Base-by-base conservation (phyloP, 2,329 filamentous ascomycete genomes). In the Dactylonectria estremocensis region DNA sequence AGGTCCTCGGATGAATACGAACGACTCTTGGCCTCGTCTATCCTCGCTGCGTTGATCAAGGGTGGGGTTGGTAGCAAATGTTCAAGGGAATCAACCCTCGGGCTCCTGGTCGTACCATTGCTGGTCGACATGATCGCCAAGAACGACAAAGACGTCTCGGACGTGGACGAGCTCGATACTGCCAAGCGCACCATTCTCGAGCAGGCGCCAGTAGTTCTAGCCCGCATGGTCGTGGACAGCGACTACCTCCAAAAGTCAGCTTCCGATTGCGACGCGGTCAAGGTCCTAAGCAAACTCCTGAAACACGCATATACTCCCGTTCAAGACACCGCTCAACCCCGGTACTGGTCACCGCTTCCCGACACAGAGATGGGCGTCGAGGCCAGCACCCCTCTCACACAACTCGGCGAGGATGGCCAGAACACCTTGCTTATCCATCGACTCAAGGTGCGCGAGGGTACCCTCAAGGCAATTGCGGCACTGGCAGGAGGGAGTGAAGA, bases 401-500 rank as follows among this genome's bases (percentile, higher is more conserved):
- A 82, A 20, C 83, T 94, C 45, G 91, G 92, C 7, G 82, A 85
- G 11, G 81, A 83, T n/a, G 91, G 92, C 4, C 86, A 91, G 64
- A 85, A 90, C 28, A 86, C 89, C 2, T 79, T 81, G 74, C 87
- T 86, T 76, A 89, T 80, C 71, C 94, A 97, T 79, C 90, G 91
- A 24, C 91, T 95, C 80, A 91, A 87, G 72, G 88, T 95, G 71
- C 90, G 96, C 61, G 93, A 95, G 79, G 91, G 89, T 56, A 89
- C 91, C 1, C 82, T 98, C 18, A 91, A 91, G 75, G 95, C 94
- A 2, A 83, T 98, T 63, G 93, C 93, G n/a, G 92, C 94, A 2
- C 84, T 98, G 57, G 90, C 93, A 2, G 90, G 93, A 3, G 92
- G 92, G 73, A 94, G 95, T 75, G 95, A 98, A 73, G 90, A 93